A percentile compares a stretch with the other conserved stretches of the same genome.
These are phyloP conservation scores for Fusarium tanahbumbuense DNA, from an alignment of 2,329 filamentous ascomycete species.

Conservation along the genomic window DNA sequence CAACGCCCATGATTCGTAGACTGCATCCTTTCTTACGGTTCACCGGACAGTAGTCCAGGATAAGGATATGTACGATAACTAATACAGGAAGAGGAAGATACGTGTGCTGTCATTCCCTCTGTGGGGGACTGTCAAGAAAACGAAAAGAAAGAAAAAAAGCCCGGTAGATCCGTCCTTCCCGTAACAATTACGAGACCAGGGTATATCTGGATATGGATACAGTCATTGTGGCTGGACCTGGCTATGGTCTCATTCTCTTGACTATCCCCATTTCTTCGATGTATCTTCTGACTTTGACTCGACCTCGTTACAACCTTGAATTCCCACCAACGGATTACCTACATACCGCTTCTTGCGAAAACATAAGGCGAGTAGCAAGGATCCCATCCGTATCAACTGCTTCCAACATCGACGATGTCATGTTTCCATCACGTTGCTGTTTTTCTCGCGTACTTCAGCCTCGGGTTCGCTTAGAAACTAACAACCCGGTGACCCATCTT, in stretches of 20 bases:
- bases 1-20: background rate
- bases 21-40: constrained; percentile 15
- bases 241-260: constrained; percentile 15
- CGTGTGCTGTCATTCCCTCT: constrained; percentile 14
- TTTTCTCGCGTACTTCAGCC: background rate
- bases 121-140: constrained; percentile 1
- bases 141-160: background rate
- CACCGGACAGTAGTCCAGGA: constrained; percentile 9
- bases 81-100: background rate
- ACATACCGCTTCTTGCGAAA: constrained; percentile 7
- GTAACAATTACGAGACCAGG: background rate
- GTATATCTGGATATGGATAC: background rate
- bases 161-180: background rate
- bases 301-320: background rate
- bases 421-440: constrained; percentile 20
- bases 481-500: constrained; percentile 5
- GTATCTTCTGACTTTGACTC: background rate
- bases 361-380: constrained; percentile 7
- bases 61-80: background rate
- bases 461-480: constrained; percentile 15
- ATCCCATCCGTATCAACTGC: constrained; percentile 1
- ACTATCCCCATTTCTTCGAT: background rate
- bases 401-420: constrained; percentile 21
- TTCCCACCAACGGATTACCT: background rate
- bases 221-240: background rate